phyloP scores from a whole-genome alignment of 805 yeast genomes.

The Hermanozyma aechmeae region DNA sequence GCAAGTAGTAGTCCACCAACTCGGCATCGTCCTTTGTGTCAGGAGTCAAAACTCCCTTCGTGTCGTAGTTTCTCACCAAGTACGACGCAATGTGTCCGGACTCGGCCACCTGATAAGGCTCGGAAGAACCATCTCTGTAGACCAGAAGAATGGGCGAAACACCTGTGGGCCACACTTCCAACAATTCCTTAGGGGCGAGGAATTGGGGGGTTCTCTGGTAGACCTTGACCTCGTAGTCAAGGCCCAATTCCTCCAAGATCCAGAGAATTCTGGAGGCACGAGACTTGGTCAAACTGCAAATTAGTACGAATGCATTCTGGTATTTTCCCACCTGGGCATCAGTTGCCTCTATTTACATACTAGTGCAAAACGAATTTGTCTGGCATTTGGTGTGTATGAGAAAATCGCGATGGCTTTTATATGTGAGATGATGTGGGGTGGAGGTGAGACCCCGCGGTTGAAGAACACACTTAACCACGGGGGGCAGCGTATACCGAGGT shows the following conservation, averaged over 20 bases:
- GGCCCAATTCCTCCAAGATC: conserved; percentile 26
- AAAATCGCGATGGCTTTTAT: too few relatives aligned
- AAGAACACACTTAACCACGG: too few relatives aligned
- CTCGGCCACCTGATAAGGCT: conserved; percentile 1
- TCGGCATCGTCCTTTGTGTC: conserved; percentile 1
- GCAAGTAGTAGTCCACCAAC: conserved; percentile 15
- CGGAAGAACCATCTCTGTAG: conserved; percentile 4
- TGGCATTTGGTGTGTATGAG: too few relatives aligned
- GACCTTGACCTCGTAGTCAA: conserved; percentile 23
- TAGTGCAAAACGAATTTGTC: conserved; percentile 15
- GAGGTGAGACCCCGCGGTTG: too few relatives aligned
- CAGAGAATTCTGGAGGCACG: conserved; percentile 29
- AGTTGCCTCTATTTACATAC: too few relatives aligned
- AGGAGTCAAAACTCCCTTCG: not conserved
- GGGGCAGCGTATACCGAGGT: too few relatives aligned
- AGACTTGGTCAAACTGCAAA: conserved; percentile 20
- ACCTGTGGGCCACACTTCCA: conserved; percentile 26
- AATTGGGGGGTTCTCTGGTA: conserved; percentile 15
- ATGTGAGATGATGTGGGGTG: too few relatives aligned
- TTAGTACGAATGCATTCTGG: conserved; percentile 1
- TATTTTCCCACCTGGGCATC: not conserved
- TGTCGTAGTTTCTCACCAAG: not conserved
- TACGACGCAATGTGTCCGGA: not conserved
- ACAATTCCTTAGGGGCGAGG: conserved; percentile 26
- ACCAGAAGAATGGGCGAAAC: conserved; percentile 21